Base-by-base conservation (phyloP, 2,329 filamentous ascomycete species). In the Coniochaeta pulveracea region DNA sequence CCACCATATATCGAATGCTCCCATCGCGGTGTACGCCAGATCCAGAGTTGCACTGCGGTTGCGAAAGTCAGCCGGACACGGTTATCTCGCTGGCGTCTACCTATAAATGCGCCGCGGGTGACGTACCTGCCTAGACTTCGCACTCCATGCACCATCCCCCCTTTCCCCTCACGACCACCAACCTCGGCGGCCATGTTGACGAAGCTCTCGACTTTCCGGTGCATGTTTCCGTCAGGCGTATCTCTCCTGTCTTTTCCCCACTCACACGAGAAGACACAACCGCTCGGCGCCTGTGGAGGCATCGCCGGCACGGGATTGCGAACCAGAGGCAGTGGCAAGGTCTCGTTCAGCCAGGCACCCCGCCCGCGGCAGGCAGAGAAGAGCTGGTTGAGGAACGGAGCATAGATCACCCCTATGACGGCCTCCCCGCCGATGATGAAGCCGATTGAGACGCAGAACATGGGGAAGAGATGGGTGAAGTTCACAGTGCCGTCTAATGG, bases 401-500 rank as follows among this genome's bases (percentile, higher is more conserved):
- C 80, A 45, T 80, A 73, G 47, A 86, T 77, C 28, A 85, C 69
- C 14, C 82, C 82, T 33, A 86, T 70, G 3, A 77, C 54, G 3
- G 82, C 77, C 18, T 61, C 54, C 6, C 68, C 63, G 12, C 67
- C 54, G 35, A 82, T 48, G 16, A 79, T 61, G 47, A 86, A 76
- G 31, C 67, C 80, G 46, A 86, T 85, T 22, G 77, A 83, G 26
- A 86, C 76, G 53, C 82, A 86, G 57, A 83, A 85, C 76, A 85
- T 84, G 37, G 80, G 80, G 48, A 84, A 85, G 5, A 84, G 66
- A 52, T 86, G 82, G 19, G 80, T 83, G 57, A 81, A 86, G 61
- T 86, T 86, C 38, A 86, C 80, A 3, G 82, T 86, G 60, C 79
- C 80, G 47, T 86, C 81, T 18, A 86, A 65, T 8, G 82, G 81